These are phyloP conservation scores for Puccinellia tenuiflora DNA, from an alignment of 176 grass and related monocot species.

Conservation along the genomic window DNA sequence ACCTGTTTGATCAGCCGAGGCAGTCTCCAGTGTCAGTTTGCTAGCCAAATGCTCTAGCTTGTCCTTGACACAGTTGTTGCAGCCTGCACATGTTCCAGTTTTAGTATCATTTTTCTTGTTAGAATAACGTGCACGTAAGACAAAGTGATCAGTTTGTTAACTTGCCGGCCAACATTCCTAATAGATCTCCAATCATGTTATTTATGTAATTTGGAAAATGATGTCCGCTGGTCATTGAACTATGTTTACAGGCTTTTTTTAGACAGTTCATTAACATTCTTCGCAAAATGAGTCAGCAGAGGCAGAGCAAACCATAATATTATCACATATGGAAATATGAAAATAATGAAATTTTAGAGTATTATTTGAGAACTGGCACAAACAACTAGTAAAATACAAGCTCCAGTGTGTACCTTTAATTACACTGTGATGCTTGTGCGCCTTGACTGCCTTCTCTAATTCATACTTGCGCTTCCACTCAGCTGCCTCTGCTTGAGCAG, in stretches of 20 bases:
- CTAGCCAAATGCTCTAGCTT: conserved; percentile 32
- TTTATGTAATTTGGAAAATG: background rate
- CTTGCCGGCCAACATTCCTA: conserved; percentile 18
- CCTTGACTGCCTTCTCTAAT: conserved; percentile 58
- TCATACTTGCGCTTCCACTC: conserved; percentile 95
- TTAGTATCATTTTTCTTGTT: conserved; percentile 6
- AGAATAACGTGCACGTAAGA: conserved; percentile 20
- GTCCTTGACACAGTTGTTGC: conserved; percentile 30
- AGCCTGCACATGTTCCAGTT: conserved; percentile 32
- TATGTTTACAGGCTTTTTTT: background rate
- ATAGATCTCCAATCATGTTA: conserved; percentile 14
- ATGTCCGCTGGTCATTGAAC: no score
- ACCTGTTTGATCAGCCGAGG: conserved; percentile 39
- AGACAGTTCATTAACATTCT: background rate
- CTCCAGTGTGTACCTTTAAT: conserved; percentile 40
- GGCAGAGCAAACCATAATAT: background rate
- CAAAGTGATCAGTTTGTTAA: conserved; percentile 23
- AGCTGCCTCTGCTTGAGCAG: conserved; percentile 75
- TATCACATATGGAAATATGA: background rate
- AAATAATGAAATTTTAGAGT: background rate
- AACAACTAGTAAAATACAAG: conserved; percentile 6
- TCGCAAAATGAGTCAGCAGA: background rate
- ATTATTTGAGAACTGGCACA: background rate
- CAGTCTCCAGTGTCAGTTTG: conserved; percentile 29
- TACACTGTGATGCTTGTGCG: conserved; percentile 39